phyloP scores from a whole-genome alignment of 2,329 filamentous ascomycete species.

The Colletotrichum sp. region DNA sequence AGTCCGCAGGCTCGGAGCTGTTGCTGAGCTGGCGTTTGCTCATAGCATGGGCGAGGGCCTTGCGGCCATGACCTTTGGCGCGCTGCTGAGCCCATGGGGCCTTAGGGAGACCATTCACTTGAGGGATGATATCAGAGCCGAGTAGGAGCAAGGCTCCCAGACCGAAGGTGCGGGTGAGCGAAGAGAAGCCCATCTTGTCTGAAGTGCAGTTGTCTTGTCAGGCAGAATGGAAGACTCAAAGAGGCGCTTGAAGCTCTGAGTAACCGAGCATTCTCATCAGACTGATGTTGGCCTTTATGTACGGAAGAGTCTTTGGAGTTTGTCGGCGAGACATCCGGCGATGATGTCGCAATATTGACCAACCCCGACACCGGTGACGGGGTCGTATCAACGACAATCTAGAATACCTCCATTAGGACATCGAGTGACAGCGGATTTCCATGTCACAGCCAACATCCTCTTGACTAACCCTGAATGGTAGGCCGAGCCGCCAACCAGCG shows the following conservation, averaged over 20 bases:
- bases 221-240: not conserved
- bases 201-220: not conserved
- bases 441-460: not conserved
- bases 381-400: not conserved
- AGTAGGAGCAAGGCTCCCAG: constrained; percentile 3
- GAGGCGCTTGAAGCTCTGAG: not conserved
- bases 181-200: not conserved
- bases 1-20: not conserved
- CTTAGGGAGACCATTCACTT: not conserved
- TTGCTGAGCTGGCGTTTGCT: constrained; percentile 7
- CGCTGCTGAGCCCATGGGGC: constrained; percentile 13
- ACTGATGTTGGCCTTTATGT: not conserved
- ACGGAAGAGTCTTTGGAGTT: accelerated
- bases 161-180: not conserved
- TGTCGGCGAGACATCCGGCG: not conserved
- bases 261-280: no score
- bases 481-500: not conserved
- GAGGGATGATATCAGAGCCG: not conserved
- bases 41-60: not conserved
- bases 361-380: not conserved
- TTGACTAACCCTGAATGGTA: not conserved
- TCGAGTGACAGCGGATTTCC: not conserved
- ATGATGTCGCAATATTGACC: not conserved
- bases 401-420: not conserved
- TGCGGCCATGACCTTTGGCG: constrained; percentile 9